A percentile compares a stretch with the other conserved stretches of the same genome.
Evolutionary conservation across 2,329 filamentous ascomycete genomes (phyloP).

Genomic region (Arachnopeziza araneosa): DNA sequence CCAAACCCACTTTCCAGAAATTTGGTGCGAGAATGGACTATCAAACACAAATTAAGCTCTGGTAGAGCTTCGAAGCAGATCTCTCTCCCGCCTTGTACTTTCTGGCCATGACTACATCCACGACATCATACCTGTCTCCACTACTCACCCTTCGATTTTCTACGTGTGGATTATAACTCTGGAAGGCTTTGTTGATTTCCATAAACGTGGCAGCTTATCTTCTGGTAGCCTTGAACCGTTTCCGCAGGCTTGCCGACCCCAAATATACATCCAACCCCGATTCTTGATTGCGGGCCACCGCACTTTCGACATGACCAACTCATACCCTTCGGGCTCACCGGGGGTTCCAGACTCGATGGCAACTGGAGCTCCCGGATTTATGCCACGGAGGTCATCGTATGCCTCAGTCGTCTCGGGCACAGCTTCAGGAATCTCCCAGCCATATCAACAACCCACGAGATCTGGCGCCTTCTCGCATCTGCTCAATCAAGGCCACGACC

Average conservation of each 20-base stretch:
- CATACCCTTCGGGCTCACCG: constrained; percentile 29
- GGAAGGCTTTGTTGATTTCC: not conserved
- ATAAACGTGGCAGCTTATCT: not conserved
- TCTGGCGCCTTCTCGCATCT: constrained; percentile 29
- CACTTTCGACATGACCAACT: constrained; percentile 23
- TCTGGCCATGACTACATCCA: constrained; percentile 21
- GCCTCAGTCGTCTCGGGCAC: constrained; percentile 54
- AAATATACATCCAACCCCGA: not conserved
- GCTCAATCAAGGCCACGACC: constrained; percentile 22
- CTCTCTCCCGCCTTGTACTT: not conserved
- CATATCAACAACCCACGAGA: constrained; percentile 23
- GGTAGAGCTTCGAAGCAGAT: constrained; percentile 17
- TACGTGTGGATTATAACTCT: not conserved
- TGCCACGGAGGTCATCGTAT: constrained; percentile 52
- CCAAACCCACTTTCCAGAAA: constrained; percentile 3
- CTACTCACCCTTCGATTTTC: not conserved
- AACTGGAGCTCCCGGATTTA: constrained; percentile 32
- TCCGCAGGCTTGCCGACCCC: not conserved
- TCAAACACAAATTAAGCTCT: constrained; percentile 16
- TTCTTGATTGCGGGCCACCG: not conserved
- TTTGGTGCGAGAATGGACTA: constrained; percentile 19
- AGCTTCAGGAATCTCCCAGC: constrained; percentile 25
- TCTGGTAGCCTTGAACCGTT: not conserved
- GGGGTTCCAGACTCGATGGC: constrained; percentile 30
- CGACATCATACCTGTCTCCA: constrained; percentile 4